Evolutionary conservation across 2,329 filamentous ascomycete species (phyloP).

Genomic region (Monosporascus sp.): DNA sequence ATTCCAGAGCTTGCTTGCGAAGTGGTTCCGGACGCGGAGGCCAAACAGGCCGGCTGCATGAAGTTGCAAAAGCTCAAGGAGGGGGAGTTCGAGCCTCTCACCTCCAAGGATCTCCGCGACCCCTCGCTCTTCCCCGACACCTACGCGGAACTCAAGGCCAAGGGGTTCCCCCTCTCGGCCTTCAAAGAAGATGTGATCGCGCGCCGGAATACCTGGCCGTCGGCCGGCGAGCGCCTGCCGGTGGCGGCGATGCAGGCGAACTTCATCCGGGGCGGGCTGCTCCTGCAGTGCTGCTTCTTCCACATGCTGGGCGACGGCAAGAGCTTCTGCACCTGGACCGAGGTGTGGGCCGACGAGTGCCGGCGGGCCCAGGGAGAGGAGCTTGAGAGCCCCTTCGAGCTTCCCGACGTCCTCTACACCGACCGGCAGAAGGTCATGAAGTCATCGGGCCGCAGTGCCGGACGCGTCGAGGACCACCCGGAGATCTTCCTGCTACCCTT

Average conservation of each 20-base stretch:
- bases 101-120: slow-evolving; percentile 20
- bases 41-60: slow-evolving; percentile 26
- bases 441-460: slow-evolving; percentile 22
- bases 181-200: slow-evolving; percentile 19
- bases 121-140: slow-evolving; percentile 18
- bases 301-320: slow-evolving; percentile 31
- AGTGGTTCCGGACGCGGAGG: slow-evolving; percentile 24
- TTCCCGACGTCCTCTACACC: slow-evolving; percentile 23
- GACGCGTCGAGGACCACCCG: slow-evolving; percentile 24
- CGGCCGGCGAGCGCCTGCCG: slow-evolving; percentile 15
- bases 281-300: slow-evolving; percentile 22
- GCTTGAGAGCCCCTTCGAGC: slow-evolving; percentile 14
- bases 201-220: slow-evolving; percentile 21
- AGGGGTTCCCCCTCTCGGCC: slow-evolving; percentile 19
- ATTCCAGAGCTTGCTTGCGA: slow-evolving; percentile 28
- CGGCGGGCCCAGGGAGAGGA: slow-evolving; percentile 24
- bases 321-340: slow-evolving; percentile 26
- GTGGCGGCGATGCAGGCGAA: slow-evolving; percentile 22
- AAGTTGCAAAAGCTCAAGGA: slow-evolving; percentile 23
- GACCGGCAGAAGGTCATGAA: slow-evolving; percentile 25
- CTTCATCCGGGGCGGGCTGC: slow-evolving; percentile 23
- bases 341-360: slow-evolving; percentile 31
- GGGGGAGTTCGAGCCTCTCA: slow-evolving; percentile 19
- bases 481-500: slow-evolving; percentile 27
- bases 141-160: slow-evolving; percentile 21